A percentile compares a stretch with the other conserved stretches of the same genome.
Evolutionary conservation across 2,329 filamentous ascomycete genomes (phyloP).

Genomic region (Sporothrix mexicana): DNA sequence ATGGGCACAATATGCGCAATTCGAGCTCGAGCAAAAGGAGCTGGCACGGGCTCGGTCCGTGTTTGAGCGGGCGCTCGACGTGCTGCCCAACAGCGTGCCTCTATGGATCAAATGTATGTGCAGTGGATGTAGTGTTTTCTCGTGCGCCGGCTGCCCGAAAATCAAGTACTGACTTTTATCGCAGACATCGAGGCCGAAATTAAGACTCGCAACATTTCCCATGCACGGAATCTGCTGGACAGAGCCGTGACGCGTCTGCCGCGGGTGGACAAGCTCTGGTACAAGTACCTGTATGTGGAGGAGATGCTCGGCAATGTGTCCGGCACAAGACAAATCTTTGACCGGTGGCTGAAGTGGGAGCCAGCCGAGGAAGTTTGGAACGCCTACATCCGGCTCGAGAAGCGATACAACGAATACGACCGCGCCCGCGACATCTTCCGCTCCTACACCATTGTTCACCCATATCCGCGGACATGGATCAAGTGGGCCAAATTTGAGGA

Average conservation of each 20-base stretch:
- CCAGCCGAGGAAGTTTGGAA: constrained; percentile 95
- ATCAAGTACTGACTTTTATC: constrained; percentile 54
- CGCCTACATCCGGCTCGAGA: constrained; percentile 96
- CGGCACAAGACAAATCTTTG: constrained; percentile 91
- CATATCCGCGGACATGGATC: constrained; percentile 96
- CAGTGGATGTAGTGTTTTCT: neutral
- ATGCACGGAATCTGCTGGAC: constrained; percentile 92
- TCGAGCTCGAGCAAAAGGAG: constrained; percentile 98
- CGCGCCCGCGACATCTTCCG: constrained; percentile 88
- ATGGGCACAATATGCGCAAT: constrained; percentile 97
- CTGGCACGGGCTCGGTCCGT: constrained; percentile 88
- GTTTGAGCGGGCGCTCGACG: constrained; percentile 93
- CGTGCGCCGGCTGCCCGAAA: constrained; percentile 48
- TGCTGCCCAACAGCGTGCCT: constrained; percentile 82
- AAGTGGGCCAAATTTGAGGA: constrained; percentile 99
- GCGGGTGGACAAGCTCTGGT: constrained; percentile 95
- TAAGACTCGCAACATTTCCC: constrained; percentile 94
- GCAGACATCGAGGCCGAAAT: constrained; percentile 88
- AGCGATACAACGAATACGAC: constrained; percentile 90
- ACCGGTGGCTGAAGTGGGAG: constrained; percentile 98
- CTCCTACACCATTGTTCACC: constrained; percentile 88
- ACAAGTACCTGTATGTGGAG: constrained; percentile 85
- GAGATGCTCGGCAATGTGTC: constrained; percentile 95
- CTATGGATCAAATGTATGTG: constrained; percentile 70
- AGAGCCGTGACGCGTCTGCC: constrained; percentile 92